Conservation (phyloP, 2,329 filamentous ascomycete species). For the Berkeleyomyces rouxiae region DNA sequence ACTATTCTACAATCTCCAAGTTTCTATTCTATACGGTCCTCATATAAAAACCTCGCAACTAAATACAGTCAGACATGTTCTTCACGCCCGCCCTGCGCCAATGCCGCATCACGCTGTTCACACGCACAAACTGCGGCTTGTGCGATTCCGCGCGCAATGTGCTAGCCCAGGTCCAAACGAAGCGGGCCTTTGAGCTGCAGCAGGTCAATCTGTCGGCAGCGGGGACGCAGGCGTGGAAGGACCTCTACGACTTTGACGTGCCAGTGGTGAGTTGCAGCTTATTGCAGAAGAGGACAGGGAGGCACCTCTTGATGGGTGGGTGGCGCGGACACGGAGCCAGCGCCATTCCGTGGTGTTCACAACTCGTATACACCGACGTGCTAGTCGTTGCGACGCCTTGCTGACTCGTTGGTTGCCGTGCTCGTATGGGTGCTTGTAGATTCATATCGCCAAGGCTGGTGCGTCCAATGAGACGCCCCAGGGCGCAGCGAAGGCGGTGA, state of each 20-base stretch:
- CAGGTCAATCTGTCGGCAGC: conserved; percentile 55
- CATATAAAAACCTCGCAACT: background rate
- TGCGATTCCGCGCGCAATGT: conserved; percentile 53
- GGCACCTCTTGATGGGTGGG: background rate
- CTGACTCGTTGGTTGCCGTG: background rate
- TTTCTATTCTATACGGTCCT: background rate
- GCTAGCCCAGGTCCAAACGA: conserved; percentile 30
- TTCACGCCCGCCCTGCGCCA: conserved; percentile 33
- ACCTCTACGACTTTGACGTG: conserved; percentile 66
- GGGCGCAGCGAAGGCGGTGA: conserved; percentile 42
- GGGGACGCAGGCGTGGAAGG: conserved; percentile 47
- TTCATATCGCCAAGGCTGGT: conserved; percentile 43
- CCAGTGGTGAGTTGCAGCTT: conserved; percentile 48
- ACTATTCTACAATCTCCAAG: background rate
- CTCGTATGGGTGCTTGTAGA: conserved; percentile 22
- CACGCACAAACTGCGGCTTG: conserved; percentile 52
- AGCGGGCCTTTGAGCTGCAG: conserved; percentile 47
- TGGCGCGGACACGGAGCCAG: background rate
- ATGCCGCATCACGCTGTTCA: conserved; percentile 59
- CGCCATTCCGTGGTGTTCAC: background rate
- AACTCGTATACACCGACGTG: background rate
- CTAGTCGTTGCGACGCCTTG: background rate
- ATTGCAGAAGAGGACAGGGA: no score
- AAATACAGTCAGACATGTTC: conserved; percentile 27
- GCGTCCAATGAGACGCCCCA: conserved; percentile 34